Evolutionary conservation across 2,329 filamentous ascomycete genomes (phyloP), one percentile per base, ranked within the genome.

Genomic region (Plectosphaerella sp.): DNA sequence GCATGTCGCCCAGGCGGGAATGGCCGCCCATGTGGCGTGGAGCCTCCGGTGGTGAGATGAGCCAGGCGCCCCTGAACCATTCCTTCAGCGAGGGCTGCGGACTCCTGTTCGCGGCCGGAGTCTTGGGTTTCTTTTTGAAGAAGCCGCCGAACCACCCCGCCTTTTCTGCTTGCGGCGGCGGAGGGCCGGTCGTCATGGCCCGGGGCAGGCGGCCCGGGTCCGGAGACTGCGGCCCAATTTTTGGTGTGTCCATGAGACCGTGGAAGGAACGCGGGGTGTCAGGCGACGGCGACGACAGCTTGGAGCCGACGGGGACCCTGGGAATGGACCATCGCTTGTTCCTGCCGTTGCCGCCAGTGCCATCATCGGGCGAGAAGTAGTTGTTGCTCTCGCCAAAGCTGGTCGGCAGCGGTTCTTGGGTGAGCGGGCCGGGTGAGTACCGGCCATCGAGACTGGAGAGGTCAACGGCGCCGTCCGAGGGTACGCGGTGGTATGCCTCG

Each of bases 261-360:
- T 48, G 39, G 15, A 45, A 46, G 11, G 48, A 53, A 35, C 24
- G 48, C 45, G 50, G 42, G 5, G 50, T 48, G 15, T 45, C 46
- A 37, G 50, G 46, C 2, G 50, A 51, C 41, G 52, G 48, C 3
- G 50, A 51, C 37, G 45, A 53, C 25, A 36, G 53, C 48, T 57
- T 58, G 45, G 54, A 56, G 45, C 48, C 56, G 20, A 58, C 50
- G 10, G 52, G 54, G 15, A 58, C 43, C 20, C 47, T 52, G 25
- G 42, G 16, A 12, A 52, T 47, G 15, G 48, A 52, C 20, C 50
- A 45, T 11, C 52, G 24, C 37, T 43, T 28, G 39, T 25, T 14
- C 43, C 37, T 22, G 41, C 28, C 22, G 8, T 47, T 14, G 15
- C 20, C 15, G 22, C 33, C 45, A 33, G 28, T 12, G 11, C 16